These are phyloP conservation scores for Aspergillus sojae DNA, from an alignment of 2,329 filamentous ascomycete genomes.

Conservation along the genomic window DNA sequence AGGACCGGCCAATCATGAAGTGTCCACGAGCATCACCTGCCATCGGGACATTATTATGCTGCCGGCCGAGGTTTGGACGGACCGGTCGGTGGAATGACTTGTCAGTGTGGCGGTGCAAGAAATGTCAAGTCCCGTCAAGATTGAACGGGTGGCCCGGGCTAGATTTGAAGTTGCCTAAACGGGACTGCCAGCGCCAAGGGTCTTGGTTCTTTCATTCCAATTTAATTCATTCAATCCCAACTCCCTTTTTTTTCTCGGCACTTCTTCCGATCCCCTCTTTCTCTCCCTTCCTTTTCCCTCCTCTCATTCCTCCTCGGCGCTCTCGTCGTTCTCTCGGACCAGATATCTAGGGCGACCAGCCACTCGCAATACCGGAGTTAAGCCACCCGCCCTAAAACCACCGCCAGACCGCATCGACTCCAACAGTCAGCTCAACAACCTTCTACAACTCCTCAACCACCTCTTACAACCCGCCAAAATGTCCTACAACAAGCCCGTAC, in stretches of 20 bases:
- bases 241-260: background rate
- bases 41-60: background rate
- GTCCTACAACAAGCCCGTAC: constrained; percentile 38
- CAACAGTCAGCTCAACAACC: background rate
- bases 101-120: constrained; percentile 3
- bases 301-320: background rate
- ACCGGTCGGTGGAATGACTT: background rate
- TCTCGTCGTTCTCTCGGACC: background rate
- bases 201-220: background rate
- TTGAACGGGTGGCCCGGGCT: background rate
- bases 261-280: background rate
- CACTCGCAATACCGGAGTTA: background rate
- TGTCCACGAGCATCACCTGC: background rate
- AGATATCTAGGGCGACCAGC: background rate
- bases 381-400: background rate
- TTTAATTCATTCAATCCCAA: background rate
- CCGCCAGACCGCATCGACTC: background rate
- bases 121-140: background rate
- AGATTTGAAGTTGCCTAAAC: constrained; percentile 4
- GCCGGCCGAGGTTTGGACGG: background rate
- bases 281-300: constrained; percentile 1
- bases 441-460: background rate
- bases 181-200: background rate
- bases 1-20: too few relatives aligned
- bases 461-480: constrained; percentile 20